A percentile compares a stretch with the other conserved stretches of the same genome.
Conservation (phyloP, 768 basidiomycete species). For the Stropharia rugosoannulata region DNA sequence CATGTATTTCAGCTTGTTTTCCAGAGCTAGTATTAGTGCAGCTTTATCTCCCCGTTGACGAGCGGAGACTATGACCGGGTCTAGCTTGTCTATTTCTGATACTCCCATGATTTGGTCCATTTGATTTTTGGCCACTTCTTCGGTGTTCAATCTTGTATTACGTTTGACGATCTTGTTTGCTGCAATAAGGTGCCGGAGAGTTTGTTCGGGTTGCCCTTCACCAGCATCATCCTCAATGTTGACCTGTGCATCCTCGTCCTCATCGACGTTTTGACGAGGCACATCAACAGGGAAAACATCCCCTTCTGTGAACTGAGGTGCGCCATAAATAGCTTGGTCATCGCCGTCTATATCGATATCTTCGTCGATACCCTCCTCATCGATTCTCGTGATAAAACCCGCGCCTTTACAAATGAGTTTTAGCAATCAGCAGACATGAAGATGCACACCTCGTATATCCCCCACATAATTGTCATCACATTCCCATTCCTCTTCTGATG, state of each 20-base stretch:
- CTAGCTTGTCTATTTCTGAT: constrained; percentile 43
- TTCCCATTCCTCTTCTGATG: constrained; percentile 30
- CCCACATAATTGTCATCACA: constrained; percentile 42
- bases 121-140: constrained; percentile 23
- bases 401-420: constrained; percentile 42
- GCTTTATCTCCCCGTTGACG: constrained; percentile 45
- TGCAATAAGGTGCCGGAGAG: constrained; percentile 53
- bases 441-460: constrained; percentile 41
- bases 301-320: constrained; percentile 73
- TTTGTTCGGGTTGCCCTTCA: constrained; percentile 32
- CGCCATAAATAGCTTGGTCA: constrained; percentile 64
- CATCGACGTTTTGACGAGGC: constrained; percentile 20
- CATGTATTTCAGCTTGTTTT: constrained; percentile 58
- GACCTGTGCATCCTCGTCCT: constrained; percentile 27
- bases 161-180: constrained; percentile 41
- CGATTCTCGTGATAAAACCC: constrained; percentile 68
- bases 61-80: constrained; percentile 49
- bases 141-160: constrained; percentile 11
- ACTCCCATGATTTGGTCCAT: constrained; percentile 40
- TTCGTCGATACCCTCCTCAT: constrained; percentile 68
- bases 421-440: constrained; percentile 6
- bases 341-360: constrained; percentile 83
- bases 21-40: constrained; percentile 53
- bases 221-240: constrained; percentile 43
- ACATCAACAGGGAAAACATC: constrained; percentile 51